Conservation (phyloP, 2,329 filamentous ascomycete genomes). For the Xylaria sp. region DNA sequence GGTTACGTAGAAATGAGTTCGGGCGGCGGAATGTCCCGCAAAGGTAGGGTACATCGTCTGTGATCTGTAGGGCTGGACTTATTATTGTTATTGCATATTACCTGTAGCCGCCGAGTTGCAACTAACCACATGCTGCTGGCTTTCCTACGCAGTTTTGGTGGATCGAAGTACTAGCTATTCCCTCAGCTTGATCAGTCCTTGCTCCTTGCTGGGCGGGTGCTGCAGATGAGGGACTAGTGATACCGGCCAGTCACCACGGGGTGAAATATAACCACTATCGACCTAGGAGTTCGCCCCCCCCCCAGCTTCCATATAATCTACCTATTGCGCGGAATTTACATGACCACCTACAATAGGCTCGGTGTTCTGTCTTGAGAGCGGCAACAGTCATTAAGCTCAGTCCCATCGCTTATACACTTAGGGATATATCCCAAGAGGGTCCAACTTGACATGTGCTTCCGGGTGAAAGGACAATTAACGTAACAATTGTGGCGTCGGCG, state of each 20-base stretch:
- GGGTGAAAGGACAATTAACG: no score
- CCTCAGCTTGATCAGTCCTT: background rate
- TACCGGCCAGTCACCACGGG: background rate
- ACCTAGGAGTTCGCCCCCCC: background rate
- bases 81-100: background rate
- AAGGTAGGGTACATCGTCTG: background rate
- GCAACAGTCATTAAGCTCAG: no score
- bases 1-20: constrained; percentile 16
- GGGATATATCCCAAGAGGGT: no score
- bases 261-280: background rate
- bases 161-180: background rate
- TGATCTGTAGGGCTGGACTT: no score
- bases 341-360: no score
- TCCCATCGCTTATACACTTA: no score
- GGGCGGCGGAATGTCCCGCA: constrained; percentile 5
- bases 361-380: no score
- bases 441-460: no score
- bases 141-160: background rate
- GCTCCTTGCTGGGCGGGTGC: background rate
- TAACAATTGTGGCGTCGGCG: no score
- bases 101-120: background rate
- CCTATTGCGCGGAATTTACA: no score
- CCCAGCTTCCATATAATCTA: no score
- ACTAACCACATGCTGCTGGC: background rate
- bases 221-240: background rate